Evolutionary conservation across 495 filamentous ascomycete species (phyloP), one percentile per base, ranked within the genome.

Genomic region (Aspergillus wentii): DNA sequence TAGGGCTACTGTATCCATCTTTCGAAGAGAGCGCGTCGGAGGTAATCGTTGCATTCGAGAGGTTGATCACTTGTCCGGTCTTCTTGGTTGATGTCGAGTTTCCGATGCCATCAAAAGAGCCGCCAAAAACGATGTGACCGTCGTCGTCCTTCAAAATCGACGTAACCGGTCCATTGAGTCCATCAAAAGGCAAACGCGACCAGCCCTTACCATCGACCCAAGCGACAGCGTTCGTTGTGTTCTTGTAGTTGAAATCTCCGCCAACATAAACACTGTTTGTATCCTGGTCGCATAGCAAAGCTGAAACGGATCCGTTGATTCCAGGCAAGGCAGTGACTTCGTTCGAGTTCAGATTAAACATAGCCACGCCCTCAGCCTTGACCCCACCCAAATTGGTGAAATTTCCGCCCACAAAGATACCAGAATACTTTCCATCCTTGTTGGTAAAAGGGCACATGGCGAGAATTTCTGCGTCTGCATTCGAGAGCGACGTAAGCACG

Each of bases 121-220:
- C 92, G 31, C 88, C 94, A 46, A 94, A 99, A 30, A 95, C 75
- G 40, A 99, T 83, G 47, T 91, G 84, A 4, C 84, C 86, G 50
- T 83, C 79, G 13, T 80, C 70, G 11, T 79, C 76, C 66, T 88
- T 86, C 30, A 80, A 69, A 40, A 99, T 96, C 22, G 88, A 84
- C 34, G 74, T 80, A 30, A 99, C 90, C 8, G 89, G 90, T 30
- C 88, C 89, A 68, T 96, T 96, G 62, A 99, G 91, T 18, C 92
- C 94, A 32, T 79, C 75, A 69, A 99, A 99, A 7, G 88, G 80
- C 43, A 99, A 63, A 51, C 88, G 85, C 33, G 78, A 79, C 90
- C 88, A 99, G 19, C 76, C 71, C 8, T 72, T 71, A 33, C 41
- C 51, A 14, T 75, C 76, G 17, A 79, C 71, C 88, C 88, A 96